A percentile compares a stretch with the other conserved stretches of the same genome.
Conservation (phyloP, 257 asterid species). For the Solanum commersonii region DNA sequence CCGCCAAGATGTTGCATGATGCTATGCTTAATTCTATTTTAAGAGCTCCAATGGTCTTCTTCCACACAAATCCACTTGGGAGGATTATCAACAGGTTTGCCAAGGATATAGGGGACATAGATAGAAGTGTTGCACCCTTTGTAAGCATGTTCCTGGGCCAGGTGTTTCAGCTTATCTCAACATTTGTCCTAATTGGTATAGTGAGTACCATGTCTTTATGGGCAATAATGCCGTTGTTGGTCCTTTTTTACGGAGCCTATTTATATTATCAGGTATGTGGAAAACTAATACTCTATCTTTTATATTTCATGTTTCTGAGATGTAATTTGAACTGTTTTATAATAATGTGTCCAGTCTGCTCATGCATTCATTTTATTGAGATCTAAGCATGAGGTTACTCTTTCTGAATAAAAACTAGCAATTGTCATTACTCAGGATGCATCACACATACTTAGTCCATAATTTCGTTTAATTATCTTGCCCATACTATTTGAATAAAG, state of each 20-base stretch:
- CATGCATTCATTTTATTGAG: background rate
- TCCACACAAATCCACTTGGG: constrained; percentile 93
- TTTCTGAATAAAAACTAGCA: background rate
- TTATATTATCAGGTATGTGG: constrained; percentile 80
- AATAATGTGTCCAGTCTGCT: background rate
- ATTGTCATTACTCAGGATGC: background rate
- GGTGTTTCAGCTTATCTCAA: constrained; percentile 76
- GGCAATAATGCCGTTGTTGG: constrained; percentile 94
- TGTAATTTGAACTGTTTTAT: background rate
- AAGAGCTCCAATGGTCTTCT: constrained; percentile 97
- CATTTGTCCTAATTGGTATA: constrained; percentile 88
- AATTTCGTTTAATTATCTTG: background rate
- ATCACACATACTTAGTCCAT: background rate
- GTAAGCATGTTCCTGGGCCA: constrained; percentile 73
- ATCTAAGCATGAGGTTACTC: background rate
- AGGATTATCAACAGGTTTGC: constrained; percentile 93
- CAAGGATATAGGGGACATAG: constrained; percentile 88
- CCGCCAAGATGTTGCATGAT: constrained; percentile 70
- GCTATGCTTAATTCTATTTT: constrained; percentile 75
- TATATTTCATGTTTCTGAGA: background rate
- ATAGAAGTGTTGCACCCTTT: constrained; percentile 75
- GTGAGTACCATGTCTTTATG: constrained; percentile 95
- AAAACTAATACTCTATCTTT: background rate
- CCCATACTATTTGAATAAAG: background rate
- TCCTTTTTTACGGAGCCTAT: constrained; percentile 80